These are phyloP conservation scores for Orobanche coerulescens DNA, from an alignment of 257 asterid genomes.

Conservation along the genomic window DNA sequence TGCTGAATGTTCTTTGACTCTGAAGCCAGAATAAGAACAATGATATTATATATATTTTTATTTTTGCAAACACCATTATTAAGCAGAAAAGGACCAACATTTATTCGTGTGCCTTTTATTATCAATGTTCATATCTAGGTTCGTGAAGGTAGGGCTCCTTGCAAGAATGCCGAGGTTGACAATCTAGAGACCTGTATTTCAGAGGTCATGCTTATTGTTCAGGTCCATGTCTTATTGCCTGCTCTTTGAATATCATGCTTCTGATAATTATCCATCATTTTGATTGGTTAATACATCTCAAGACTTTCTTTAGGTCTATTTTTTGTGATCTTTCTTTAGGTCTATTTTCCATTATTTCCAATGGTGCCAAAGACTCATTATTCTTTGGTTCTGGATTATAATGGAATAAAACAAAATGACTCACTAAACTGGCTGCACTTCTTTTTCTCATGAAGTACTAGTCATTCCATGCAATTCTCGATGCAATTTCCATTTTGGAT, in stretches of 20 bases:
- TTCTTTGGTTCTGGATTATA: too few relatives aligned
- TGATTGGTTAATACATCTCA: background rate
- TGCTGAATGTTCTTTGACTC: slow-evolving; percentile 4
- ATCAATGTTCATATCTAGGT: slow-evolving; percentile 42
- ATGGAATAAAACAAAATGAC: too few relatives aligned
- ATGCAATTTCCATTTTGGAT: too few relatives aligned
- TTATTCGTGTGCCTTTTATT: slow-evolving; percentile 10
- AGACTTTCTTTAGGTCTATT: too few relatives aligned
- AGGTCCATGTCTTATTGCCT: slow-evolving; percentile 42
- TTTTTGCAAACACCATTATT: background rate
- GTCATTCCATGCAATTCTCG: too few relatives aligned
- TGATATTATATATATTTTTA: background rate
- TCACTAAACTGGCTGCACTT: too few relatives aligned
- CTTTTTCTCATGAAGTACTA: too few relatives aligned
- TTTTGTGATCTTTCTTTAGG: too few relatives aligned
- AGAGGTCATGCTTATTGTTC: slow-evolving; percentile 92
- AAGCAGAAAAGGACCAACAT: background rate
- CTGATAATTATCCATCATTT: slow-evolving; percentile 1
- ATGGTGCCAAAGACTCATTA: too few relatives aligned
- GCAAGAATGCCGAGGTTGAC: slow-evolving; percentile 33
- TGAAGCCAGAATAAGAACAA: background rate
- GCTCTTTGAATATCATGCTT: slow-evolving; percentile 13
- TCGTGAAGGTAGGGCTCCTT: slow-evolving; percentile 81
- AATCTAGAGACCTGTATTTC: slow-evolving; percentile 41
- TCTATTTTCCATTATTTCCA: too few relatives aligned